Percentiles rank a stretch among this genome's conserved stretches.
These are phyloP conservation scores for Scheffersomyces segobiensis DNA, from an alignment of 1,139 yeast genomes.

Conservation along the genomic window DNA sequence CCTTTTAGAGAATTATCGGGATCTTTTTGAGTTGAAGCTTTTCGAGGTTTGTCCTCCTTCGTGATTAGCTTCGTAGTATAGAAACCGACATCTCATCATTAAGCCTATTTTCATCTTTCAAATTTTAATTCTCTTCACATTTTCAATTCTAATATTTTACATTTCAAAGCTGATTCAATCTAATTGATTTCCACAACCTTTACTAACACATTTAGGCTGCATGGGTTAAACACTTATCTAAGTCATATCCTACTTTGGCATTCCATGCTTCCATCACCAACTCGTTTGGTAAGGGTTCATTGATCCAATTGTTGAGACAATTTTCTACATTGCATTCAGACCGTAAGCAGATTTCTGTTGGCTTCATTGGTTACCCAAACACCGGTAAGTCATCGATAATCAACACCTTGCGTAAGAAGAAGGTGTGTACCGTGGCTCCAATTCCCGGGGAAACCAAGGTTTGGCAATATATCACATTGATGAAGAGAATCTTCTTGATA, in stretches of 20 bases:
- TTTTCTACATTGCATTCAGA: conserved; percentile 88
- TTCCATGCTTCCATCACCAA: conserved; percentile 97
- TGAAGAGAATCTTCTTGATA: conserved; percentile 91
- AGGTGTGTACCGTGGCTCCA: conserved; percentile 96
- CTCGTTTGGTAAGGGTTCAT: conserved; percentile 95
- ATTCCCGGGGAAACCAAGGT: conserved; percentile 99
- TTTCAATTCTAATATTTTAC: conserved; percentile 8
- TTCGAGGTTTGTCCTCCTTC: conserved; percentile 19
- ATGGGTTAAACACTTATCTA: conserved; percentile 94
- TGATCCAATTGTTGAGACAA: conserved; percentile 90
- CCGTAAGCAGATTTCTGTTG: conserved; percentile 94
- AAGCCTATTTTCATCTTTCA: conserved; percentile 4
- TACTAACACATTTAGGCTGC: conserved; percentile 83
- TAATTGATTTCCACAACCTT: conserved; percentile 4
- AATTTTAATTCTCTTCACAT: conserved; percentile 5
- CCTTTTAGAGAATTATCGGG: conserved; percentile 37
- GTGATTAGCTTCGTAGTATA: conserved; percentile 66
- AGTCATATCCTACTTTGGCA: conserved; percentile 91
- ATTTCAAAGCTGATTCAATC: not conserved
- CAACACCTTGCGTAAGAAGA: conserved; percentile 88
- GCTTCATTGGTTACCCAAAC: conserved; percentile 96
- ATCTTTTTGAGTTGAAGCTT: conserved; percentile 69
- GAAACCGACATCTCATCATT: conserved; percentile 54
- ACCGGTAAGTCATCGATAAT: conserved; percentile 96
- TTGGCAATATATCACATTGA: conserved; percentile 97